phyloP scores from a whole-genome alignment of 352 stramenopile genomes.

The Phytopythium montanum region DNA sequence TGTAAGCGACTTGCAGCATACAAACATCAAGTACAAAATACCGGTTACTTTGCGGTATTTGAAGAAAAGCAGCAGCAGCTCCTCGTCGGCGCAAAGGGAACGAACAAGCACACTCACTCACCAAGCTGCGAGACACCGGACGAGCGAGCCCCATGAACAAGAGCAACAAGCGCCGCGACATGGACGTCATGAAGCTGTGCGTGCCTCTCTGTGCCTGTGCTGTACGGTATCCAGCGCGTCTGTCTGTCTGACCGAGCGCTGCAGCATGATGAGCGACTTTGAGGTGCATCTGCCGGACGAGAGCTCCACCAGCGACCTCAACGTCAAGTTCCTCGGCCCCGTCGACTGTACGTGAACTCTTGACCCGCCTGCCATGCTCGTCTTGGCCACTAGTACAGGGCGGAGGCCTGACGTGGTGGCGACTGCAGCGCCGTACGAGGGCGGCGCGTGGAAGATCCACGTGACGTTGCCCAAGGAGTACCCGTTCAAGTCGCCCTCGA shows the following conservation, averaged over 20 bases:
- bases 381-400: no score
- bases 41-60: slow-evolving; percentile 11
- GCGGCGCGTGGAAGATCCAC: slow-evolving; percentile 91
- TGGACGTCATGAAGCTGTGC: slow-evolving; percentile 90
- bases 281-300: slow-evolving; percentile 83
- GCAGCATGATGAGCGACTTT: slow-evolving; percentile 91
- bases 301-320: slow-evolving; percentile 75
- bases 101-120: no score
- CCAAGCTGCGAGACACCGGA: no score
- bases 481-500: slow-evolving; percentile 92
- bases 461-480: slow-evolving; percentile 92
- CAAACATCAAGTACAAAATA: slow-evolving; percentile 23
- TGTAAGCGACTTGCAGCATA: slow-evolving; percentile 11
- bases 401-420: neutral
- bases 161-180: slow-evolving; percentile 82
- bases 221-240: neutral
- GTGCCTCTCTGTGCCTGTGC: slow-evolving; percentile 2
- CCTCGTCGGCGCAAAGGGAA: no score
- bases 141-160: slow-evolving; percentile 56
- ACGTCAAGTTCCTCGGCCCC: slow-evolving; percentile 84
- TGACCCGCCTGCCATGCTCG: slow-evolving; percentile 5
- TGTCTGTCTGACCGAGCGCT: neutral
- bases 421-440: slow-evolving; percentile 85
- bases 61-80: slow-evolving; percentile 20
- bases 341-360: slow-evolving; percentile 62